Percentiles rank a stretch among this genome's conserved stretches.
Conservation (phyloP, 768 basidiomycete genomes). For the Mycena venus region DNA sequence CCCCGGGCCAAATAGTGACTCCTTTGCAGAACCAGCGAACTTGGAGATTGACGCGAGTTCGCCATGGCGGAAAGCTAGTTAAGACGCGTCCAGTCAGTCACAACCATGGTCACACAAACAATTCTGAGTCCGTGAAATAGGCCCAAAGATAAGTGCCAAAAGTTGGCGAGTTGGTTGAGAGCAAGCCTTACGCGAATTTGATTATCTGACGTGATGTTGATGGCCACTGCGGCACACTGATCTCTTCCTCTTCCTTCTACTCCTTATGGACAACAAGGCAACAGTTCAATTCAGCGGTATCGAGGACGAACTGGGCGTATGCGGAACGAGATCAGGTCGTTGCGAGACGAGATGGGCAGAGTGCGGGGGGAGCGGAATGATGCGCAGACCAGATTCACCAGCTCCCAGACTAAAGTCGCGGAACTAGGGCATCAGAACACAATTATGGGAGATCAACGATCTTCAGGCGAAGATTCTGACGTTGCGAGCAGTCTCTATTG, state of each 20-base stretch:
- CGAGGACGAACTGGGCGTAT: not conserved
- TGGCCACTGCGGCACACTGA: no score
- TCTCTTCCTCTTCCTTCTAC: not conserved
- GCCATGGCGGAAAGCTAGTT: no score
- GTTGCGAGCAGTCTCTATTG: not conserved
- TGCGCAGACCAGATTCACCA: not conserved
- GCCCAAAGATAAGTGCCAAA: no score
- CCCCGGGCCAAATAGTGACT: no score
- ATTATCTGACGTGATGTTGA: no score
- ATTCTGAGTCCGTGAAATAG: no score
- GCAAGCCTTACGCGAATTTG: no score
- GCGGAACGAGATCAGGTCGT: not conserved
- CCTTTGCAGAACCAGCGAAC: no score
- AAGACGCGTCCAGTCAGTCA: no score
- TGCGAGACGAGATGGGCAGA: conserved; percentile 9
- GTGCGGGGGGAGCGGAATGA: conserved; percentile 4
- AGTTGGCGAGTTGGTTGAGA: no score
- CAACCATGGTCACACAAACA: no score
- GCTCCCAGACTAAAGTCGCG: not conserved
- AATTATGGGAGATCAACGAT: not conserved
- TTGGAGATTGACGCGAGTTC: no score
- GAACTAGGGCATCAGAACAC: not conserved
- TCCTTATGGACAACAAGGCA: not conserved
- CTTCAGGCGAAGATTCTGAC: not conserved
- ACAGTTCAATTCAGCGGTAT: not conserved